A percentile compares a stretch with the other conserved stretches of the same genome.
Conservation (phyloP, 1,284 basidiomycete genomes). For the Somion occarium region DNA sequence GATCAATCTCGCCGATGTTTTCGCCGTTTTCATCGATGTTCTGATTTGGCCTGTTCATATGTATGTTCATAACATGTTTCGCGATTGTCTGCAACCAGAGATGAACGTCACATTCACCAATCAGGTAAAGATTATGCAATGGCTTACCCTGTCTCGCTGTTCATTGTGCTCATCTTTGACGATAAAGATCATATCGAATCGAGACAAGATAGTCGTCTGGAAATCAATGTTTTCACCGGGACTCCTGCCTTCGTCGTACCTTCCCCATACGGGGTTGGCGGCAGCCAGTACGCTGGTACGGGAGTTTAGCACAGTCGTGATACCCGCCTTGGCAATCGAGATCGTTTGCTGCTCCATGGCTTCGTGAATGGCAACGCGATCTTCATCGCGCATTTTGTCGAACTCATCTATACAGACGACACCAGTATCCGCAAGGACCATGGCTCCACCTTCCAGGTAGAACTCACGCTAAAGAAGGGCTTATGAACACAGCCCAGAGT, state of each 20-base stretch:
- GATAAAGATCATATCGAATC: constrained; percentile 99
- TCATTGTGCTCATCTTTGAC: constrained; percentile 99
- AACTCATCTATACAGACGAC: constrained; percentile 99
- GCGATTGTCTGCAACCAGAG: constrained; percentile 77
- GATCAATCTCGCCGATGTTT: constrained; percentile 86
- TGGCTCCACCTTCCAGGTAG: constrained; percentile 97
- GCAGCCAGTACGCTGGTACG: constrained; percentile 96
- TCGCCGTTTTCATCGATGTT: constrained; percentile 58
- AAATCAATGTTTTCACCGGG: constrained; percentile 99
- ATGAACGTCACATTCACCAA: constrained; percentile 4
- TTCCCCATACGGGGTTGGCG: constrained; percentile 97
- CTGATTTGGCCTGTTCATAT: constrained; percentile 86
- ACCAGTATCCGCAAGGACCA: constrained; percentile 98
- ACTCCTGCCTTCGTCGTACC: constrained; percentile 96
- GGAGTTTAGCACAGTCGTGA: constrained; percentile 97
- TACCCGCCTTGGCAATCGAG: constrained; percentile 98
- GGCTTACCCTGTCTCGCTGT: constrained; percentile 76
- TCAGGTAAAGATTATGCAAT: not conserved
- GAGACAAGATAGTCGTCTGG: constrained; percentile 96
- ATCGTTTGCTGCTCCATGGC: constrained; percentile 99
- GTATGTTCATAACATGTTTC: constrained; percentile 97
- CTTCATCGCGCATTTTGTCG: constrained; percentile 99
- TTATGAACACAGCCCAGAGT: constrained; percentile 6
- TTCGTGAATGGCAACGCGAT: constrained; percentile 98
- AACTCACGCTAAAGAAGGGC: constrained; percentile 77